A percentile compares a stretch with the other conserved stretches of the same genome.
phyloP scores from a whole-genome alignment of 2,329 filamentous ascomycete species.

The Sarocladiaceae sp. region DNA sequence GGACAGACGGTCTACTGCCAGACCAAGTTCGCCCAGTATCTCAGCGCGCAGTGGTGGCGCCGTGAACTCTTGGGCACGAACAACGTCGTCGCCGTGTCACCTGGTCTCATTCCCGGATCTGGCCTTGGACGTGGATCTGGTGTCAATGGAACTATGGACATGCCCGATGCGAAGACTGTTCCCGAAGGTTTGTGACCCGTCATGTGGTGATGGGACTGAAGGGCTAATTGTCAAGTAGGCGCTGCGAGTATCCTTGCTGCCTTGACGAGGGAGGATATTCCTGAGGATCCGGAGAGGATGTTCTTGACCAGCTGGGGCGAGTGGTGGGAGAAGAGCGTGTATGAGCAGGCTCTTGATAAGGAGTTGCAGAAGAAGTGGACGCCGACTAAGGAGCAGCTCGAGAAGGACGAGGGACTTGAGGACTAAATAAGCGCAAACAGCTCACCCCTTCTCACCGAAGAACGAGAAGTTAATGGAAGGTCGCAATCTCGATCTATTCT shows the following conservation, averaged over 20 bases:
- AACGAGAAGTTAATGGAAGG: too few species aligned
- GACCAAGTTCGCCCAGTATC: conserved; percentile 47
- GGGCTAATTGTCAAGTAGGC: conserved; percentile 27
- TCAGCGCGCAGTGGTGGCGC: conserved; percentile 53
- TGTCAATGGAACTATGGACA: background rate
- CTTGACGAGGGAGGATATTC: conserved; percentile 41
- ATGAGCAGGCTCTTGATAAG: conserved; percentile 37
- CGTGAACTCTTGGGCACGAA: conserved; percentile 41
- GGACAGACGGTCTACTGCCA: conserved; percentile 30
- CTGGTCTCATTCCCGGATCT: conserved; percentile 47
- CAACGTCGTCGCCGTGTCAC: conserved; percentile 48
- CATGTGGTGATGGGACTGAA: background rate
- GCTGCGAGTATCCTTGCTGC: conserved; percentile 42
- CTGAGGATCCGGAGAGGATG: conserved; percentile 46
- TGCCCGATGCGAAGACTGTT: conserved; percentile 40
- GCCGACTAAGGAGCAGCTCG: conserved; percentile 42
- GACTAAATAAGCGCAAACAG: background rate
- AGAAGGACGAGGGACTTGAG: conserved; percentile 33
- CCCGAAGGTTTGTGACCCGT: conserved; percentile 33
- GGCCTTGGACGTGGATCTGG: conserved; percentile 29
- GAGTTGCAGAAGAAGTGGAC: conserved; percentile 48
- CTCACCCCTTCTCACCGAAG: too few species aligned
- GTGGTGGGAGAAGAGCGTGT: conserved; percentile 46
- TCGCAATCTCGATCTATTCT: too few species aligned
- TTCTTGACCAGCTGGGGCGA: conserved; percentile 54